Conservation (phyloP, 306 rosid genomes). For the Potentilla sterilis region DNA sequence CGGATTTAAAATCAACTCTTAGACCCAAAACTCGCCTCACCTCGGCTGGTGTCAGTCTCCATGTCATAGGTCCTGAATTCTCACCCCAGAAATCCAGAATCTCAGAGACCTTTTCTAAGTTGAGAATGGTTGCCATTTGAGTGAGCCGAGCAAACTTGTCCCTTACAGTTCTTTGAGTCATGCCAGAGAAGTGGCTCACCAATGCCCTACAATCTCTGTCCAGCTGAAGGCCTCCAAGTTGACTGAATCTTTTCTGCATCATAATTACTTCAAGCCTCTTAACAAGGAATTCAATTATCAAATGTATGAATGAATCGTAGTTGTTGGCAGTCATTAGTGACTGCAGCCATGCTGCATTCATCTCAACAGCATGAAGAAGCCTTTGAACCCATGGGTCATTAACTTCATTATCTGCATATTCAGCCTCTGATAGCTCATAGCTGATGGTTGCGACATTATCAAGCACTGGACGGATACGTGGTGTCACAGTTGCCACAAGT, state of each 20-base stretch:
- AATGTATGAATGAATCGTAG: constrained; percentile 70
- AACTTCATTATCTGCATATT: constrained; percentile 91
- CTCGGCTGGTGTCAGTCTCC: constrained; percentile 98
- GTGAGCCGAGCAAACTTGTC: constrained; percentile 96
- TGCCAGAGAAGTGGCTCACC: constrained; percentile 87
- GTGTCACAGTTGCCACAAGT: constrained; percentile 74
- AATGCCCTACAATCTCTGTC: constrained; percentile 92
- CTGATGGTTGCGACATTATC: constrained; percentile 82
- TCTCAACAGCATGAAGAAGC: constrained; percentile 90
- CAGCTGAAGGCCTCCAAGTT: constrained; percentile 97
- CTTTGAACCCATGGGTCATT: constrained; percentile 99
- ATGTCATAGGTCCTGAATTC: constrained; percentile 97
- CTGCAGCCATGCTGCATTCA: constrained; percentile 74
- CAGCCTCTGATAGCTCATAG: constrained; percentile 87
- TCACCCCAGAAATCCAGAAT: constrained; percentile 99
- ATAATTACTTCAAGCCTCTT: constrained; percentile 31
- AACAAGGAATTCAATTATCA: constrained; percentile 4
- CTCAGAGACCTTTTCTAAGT: constrained; percentile 94
- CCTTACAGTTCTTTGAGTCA: constrained; percentile 92
- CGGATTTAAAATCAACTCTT: not conserved
- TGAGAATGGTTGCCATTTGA: constrained; percentile 91
- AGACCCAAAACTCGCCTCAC: constrained; percentile 79
- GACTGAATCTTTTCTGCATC: constrained; percentile 96
- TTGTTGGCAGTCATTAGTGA: constrained; percentile 87
- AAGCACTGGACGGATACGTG: constrained; percentile 75